Evolutionary conservation across 176 grass and related monocot genomes (phyloP).

Genomic region (Lolium perenne): DNA sequence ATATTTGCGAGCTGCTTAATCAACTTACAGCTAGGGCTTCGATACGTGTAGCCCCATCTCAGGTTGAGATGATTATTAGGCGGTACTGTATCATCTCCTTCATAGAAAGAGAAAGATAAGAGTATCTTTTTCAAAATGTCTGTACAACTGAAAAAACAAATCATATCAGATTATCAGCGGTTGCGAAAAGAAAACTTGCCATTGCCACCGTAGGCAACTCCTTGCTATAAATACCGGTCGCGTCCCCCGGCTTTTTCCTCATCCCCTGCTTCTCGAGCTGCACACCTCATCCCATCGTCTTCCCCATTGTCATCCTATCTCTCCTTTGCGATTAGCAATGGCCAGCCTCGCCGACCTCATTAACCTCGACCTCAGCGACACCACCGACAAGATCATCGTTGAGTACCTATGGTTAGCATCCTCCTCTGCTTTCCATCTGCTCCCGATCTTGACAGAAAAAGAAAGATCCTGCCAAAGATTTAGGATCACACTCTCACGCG

Average conservation of each 20-base stretch:
- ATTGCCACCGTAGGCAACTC: conserved; percentile 7
- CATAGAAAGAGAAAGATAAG: background rate
- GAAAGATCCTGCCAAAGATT: background rate
- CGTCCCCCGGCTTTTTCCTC: conserved; percentile 20
- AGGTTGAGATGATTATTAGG: background rate
- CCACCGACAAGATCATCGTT: conserved; percentile 75
- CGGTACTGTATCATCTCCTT: background rate
- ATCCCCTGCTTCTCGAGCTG: conserved; percentile 39
- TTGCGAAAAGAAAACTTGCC: conserved; percentile 8
- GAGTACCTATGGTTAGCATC: conserved; percentile 84
- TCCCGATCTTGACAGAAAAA: background rate
- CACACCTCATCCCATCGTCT: conserved; percentile 37
- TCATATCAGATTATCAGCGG: background rate
- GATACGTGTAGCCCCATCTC: background rate
- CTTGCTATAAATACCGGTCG: conserved; percentile 47
- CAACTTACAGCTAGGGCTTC: too few relatives aligned
- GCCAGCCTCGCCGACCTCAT: conserved; percentile 72
- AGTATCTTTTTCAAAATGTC: conserved; percentile 19
- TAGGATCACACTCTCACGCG: background rate
- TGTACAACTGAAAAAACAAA: conserved; percentile 25
- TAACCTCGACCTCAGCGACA: conserved; percentile 81
- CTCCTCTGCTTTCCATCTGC: conserved; percentile 40
- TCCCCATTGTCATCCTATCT: conserved; percentile 3
- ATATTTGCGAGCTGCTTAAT: too few relatives aligned
- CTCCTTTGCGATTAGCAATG: conserved; percentile 58